Percentiles rank a stretch among this genome's conserved stretches.
Evolutionary conservation across 129 eudicot genomes (phyloP).

Genomic region (Tagetes erecta): DNA sequence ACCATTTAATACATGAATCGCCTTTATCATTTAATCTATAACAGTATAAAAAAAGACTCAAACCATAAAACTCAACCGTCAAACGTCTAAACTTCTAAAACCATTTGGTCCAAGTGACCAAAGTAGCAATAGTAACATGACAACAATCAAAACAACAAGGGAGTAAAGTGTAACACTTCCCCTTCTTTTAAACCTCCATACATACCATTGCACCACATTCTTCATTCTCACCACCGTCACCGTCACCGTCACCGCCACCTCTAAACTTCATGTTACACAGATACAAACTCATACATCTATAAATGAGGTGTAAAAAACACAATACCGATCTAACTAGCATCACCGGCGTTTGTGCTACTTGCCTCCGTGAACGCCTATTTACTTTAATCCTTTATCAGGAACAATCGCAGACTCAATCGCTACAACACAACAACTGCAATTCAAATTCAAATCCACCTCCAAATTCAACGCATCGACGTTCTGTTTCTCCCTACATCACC

Average conservation of each 20-base stretch:
- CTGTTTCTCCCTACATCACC: constrained; percentile 62
- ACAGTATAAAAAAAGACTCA: too few relatives aligned
- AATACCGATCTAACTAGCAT: background rate
- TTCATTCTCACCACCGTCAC: background rate
- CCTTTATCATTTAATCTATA: too few relatives aligned
- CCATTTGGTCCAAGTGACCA: background rate
- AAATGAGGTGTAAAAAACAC: constrained; percentile 4
- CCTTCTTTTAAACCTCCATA: constrained; percentile 21
- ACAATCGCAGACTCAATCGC: constrained; percentile 28
- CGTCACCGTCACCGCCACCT: background rate
- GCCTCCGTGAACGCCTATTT: constrained; percentile 4
- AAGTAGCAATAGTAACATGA: background rate
- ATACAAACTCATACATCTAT: background rate
- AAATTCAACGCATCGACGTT: constrained; percentile 40
- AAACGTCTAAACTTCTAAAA: too few relatives aligned
- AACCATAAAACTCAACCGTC: too few relatives aligned
- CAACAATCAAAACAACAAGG: constrained; percentile 5
- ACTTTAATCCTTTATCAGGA: constrained; percentile 21
- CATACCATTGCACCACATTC: constrained; percentile 11
- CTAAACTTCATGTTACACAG: background rate
- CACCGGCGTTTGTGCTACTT: constrained; percentile 7
- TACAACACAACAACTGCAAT: constrained; percentile 21
- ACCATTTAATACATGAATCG: background rate
- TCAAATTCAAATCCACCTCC: background rate
- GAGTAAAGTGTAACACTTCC: constrained; percentile 26